Base-by-base conservation (phyloP, 2,329 filamentous ascomycete species). In the Sporothrix humicola region DNA sequence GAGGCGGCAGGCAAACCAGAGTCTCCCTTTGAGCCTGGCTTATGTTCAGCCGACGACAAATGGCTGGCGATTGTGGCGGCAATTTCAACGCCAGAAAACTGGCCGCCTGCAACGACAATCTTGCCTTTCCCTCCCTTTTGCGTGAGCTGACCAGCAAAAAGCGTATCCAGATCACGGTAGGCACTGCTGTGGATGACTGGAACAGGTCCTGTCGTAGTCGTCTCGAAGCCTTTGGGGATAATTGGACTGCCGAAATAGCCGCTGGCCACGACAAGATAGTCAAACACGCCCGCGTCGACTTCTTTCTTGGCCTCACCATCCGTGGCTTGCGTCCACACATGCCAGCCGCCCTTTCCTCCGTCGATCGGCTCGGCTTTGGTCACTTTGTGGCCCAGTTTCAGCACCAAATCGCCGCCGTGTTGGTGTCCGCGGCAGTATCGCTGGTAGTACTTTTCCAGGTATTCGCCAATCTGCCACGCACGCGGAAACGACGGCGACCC, bases 1-100 rank as follows among this genome's bases (percentile, higher is more conserved):
- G 85, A 86, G 87, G 85, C 83, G 0, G 85, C 84, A 0, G 85
- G 78, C 61, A 85, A 81, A 0, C 80, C 72, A 37, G 31, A 5
- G 4, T 89, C 81, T 0, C 77, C 1, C n/a, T 48, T 84, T 4
- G 61, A 37, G 10, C 56, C 71, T 0, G 90, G 87, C 0, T 88
- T 86, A 79, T 91, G 84, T 13, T 82, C 81, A 2, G 87, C 86
- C 6, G 89, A 89, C 0, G 93, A 95, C 0, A 95, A 81, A 75
- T 94, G 89, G 4, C 89, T 85, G 12, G 92, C 92, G 69, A 95
- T 88, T 1, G 90, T 90, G 10, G 89, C 90, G 0, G 93, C 91
- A 68, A 91, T 91, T 82, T 97, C 93, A 5, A 92, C 88, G 0
- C 93, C 93, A 1, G 93, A 95, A 87, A 96, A 94, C 77, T 94